Conservation (phyloP, 306 rosid genomes). For the Clitoria ternatea region DNA sequence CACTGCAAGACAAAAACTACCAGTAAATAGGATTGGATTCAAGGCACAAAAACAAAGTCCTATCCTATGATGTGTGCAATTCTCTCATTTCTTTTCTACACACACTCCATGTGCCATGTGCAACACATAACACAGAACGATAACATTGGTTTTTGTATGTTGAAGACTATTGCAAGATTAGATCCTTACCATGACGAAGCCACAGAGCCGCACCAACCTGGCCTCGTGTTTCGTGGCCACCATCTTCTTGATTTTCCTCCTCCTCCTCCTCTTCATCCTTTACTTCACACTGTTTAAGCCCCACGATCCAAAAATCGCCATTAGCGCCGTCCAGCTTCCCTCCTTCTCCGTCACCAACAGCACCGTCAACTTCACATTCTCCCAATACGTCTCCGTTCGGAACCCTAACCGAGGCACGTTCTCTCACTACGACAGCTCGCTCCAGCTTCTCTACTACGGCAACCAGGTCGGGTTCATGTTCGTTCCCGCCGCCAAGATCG, state of each 20-base stretch:
- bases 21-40: neutral
- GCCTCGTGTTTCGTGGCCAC: slow-evolving; percentile 90
- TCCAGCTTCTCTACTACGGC: slow-evolving; percentile 80
- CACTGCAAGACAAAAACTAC: neutral
- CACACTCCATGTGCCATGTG: neutral
- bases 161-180: too few relatives aligned
- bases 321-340: slow-evolving; percentile 71
- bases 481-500: slow-evolving; percentile 83
- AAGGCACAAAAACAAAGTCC: neutral
- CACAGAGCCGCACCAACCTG: slow-evolving; percentile 65
- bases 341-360: slow-evolving; percentile 63
- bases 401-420: slow-evolving; percentile 81
- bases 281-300: slow-evolving; percentile 84
- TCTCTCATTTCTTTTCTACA: neutral
- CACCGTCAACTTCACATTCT: slow-evolving; percentile 74
- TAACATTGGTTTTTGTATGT: too few relatives aligned
- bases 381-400: slow-evolving; percentile 69
- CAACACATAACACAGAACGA: too few relatives aligned
- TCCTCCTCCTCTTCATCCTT: slow-evolving; percentile 52
- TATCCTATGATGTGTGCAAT: neutral
- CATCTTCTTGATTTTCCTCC: slow-evolving; percentile 55
- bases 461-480: slow-evolving; percentile 84
- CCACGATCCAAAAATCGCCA: slow-evolving; percentile 64
- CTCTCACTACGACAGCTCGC: slow-evolving; percentile 78
- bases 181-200: slow-evolving; percentile 63